These are phyloP conservation scores for Spirogloea muscicola DNA, from an alignment of 139 green algal genomes.

Conservation along the genomic window DNA sequence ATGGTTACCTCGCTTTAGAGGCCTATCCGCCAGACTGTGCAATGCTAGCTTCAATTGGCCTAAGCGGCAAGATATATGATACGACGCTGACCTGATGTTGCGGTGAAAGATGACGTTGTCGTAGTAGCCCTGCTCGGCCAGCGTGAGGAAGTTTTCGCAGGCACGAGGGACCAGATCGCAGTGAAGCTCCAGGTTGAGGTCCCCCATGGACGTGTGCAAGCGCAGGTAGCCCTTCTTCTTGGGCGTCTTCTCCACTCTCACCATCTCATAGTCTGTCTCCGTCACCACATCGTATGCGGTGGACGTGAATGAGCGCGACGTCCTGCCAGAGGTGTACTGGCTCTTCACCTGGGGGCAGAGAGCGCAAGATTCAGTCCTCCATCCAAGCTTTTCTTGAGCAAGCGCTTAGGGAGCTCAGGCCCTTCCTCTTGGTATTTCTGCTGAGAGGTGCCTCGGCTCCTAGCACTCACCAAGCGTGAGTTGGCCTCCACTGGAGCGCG, in stretches of 20 bases:
- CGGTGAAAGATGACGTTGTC: conserved; percentile 81
- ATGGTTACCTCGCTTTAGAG: too few species aligned
- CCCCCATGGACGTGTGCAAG: conserved; percentile 70
- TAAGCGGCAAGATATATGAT: too few species aligned
- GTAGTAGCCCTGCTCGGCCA: conserved; percentile 88
- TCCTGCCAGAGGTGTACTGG: conserved; percentile 51
- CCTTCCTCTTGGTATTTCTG: too few species aligned
- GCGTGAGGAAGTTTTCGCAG: conserved; percentile 94
- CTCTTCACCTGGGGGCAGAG: conserved; percentile 33
- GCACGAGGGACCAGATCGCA: conserved; percentile 60
- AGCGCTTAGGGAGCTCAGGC: too few species aligned
- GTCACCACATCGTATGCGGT: conserved; percentile 63
- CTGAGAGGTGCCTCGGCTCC: too few species aligned
- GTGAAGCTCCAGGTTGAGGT: conserved; percentile 56
- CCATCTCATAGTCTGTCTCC: conserved; percentile 52
- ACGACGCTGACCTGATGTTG: conserved; percentile 64
- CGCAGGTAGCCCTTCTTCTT: conserved; percentile 84
- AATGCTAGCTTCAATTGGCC: too few species aligned
- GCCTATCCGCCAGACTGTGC: too few species aligned
- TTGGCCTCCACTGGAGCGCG: conserved; percentile 14
- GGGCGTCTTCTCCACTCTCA: conserved; percentile 67
- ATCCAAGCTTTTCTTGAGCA: too few species aligned
- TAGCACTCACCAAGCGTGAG: conserved; percentile 9
- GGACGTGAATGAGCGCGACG: conserved; percentile 75
- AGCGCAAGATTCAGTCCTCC: too few species aligned